A percentile compares a stretch with the other conserved stretches of the same genome.
Evolutionary conservation across 768 basidiomycete genomes (phyloP).

Genomic region (Lentinula aciculospora): DNA sequence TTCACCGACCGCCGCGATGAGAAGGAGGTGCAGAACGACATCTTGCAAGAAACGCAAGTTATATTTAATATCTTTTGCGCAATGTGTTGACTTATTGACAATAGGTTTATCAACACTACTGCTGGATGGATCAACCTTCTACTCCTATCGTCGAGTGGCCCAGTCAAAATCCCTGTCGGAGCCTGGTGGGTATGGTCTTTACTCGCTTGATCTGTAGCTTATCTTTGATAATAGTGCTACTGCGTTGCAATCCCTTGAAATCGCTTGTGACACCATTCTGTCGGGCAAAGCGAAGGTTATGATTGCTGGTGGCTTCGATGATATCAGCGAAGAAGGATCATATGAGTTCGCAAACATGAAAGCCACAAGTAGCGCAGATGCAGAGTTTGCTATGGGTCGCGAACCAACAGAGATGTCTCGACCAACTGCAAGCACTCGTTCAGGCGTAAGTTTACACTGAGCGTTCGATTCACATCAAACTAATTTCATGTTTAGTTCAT

Average conservation of each 20-base stretch:
- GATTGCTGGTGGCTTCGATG: constrained; percentile 98
- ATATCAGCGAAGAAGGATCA: constrained; percentile 96
- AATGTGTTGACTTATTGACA: not conserved
- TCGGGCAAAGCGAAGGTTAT: constrained; percentile 98
- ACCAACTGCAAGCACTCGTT: constrained; percentile 91
- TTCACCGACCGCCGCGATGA: constrained; percentile 99
- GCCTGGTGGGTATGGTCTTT: constrained; percentile 65
- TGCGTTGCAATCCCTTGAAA: constrained; percentile 95
- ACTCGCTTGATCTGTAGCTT: constrained; percentile 2
- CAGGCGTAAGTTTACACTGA: constrained; percentile 58
- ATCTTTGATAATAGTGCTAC: constrained; percentile 60
- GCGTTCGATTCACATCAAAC: constrained; percentile 7
- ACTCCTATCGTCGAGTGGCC: constrained; percentile 92
- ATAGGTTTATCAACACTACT: constrained; percentile 96
- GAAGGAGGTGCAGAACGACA: constrained; percentile 96
- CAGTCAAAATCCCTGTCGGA: constrained; percentile 98
- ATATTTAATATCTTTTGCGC: not conserved
- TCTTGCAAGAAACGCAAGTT: constrained; percentile 93
- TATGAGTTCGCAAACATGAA: constrained; percentile 99
- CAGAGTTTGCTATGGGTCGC: constrained; percentile 98
- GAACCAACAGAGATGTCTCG: constrained; percentile 99
- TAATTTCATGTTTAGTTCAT: constrained; percentile 55
- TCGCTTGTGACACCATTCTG: constrained; percentile 92
- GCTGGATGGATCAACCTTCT: constrained; percentile 98
- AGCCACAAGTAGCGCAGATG: constrained; percentile 94